A percentile compares a stretch with the other conserved stretches of the same genome.
Evolutionary conservation across 305 asterid genomes (phyloP).

Genomic region (Fraxinus dipetala): DNA sequence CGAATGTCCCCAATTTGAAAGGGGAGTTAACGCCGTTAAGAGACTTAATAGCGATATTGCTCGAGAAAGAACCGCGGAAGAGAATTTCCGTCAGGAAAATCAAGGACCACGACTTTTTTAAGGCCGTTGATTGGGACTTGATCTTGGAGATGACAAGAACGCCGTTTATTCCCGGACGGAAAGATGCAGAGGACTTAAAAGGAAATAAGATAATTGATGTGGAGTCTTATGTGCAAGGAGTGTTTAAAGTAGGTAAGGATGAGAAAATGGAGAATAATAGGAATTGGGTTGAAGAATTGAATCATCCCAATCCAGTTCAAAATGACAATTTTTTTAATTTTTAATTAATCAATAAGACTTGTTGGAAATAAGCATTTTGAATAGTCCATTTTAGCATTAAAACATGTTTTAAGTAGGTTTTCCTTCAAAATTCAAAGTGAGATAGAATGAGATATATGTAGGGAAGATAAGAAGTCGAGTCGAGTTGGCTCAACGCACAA

Average conservation of each 20-base stretch:
- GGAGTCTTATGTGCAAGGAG: conserved; percentile 62
- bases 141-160: conserved; percentile 68
- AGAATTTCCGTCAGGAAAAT: conserved; percentile 51
- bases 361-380: neutral
- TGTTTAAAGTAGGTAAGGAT: conserved; percentile 43
- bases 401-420: neutral
- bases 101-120: conserved; percentile 60
- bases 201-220: conserved; percentile 56
- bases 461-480: neutral
- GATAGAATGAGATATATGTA: neutral
- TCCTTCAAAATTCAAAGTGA: neutral
- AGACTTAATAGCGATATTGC: conserved; percentile 64
- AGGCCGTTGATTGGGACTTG: conserved; percentile 61
- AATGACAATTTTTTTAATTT: conserved; percentile 48
- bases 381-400: neutral
- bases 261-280: conserved; percentile 19
- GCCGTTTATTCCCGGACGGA: conserved; percentile 64
- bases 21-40: conserved; percentile 79
- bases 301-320: conserved; percentile 40
- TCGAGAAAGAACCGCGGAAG: conserved; percentile 66
- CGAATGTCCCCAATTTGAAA: conserved; percentile 45
- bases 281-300: conserved; percentile 38
- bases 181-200: conserved; percentile 47
- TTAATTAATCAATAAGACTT: neutral
- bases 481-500: neutral